Percentiles rank a stretch among this genome's conserved stretches.
Conservation (phyloP, 176 grass and related monocot species). For the Oryza officinalis region DNA sequence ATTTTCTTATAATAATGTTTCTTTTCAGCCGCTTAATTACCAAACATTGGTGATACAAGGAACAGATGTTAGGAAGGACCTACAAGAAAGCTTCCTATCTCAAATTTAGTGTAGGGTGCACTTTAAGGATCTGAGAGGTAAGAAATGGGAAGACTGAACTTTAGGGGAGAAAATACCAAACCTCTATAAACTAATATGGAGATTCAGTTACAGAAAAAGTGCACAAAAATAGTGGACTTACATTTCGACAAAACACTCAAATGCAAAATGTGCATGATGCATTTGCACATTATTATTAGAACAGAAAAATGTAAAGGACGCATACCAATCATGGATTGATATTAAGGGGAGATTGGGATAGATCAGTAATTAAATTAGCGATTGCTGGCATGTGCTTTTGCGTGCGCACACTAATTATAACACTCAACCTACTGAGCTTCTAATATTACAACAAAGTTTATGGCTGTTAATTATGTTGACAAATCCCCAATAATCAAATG, state of each 20-base stretch:
- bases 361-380: background rate
- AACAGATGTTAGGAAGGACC: background rate
- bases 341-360: background rate
- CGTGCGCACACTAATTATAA: background rate
- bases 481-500: background rate
- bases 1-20: background rate
- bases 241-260: background rate
- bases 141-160: background rate
- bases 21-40: background rate
- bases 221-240: background rate
- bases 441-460: background rate
- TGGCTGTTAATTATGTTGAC: background rate
- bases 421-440: background rate
- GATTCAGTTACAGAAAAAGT: background rate
- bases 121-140: background rate
- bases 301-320: background rate
- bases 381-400: background rate
- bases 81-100: background rate
- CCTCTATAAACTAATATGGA: background rate
- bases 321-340: background rate
- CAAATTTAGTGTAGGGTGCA: background rate
- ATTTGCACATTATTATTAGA: constrained; percentile 1
- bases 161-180: background rate
- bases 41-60: background rate
- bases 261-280: background rate